Evolutionary conservation across 352 stramenopile species (phyloP), one percentile per base, ranked within the genome.

Genomic region (Pythium pyrilobum): DNA sequence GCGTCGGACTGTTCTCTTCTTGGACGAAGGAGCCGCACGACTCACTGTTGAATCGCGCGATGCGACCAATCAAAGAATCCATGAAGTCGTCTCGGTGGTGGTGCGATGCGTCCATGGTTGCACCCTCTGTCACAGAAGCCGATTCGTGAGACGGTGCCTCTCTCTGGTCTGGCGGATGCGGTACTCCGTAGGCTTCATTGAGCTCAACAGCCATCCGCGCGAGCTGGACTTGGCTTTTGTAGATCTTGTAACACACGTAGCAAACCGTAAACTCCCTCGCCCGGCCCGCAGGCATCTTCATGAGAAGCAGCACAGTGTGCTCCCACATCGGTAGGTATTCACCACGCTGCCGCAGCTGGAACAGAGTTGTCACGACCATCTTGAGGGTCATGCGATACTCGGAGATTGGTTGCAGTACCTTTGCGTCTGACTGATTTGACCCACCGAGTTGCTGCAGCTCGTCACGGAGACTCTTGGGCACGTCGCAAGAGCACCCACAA

Each of bases 381-480:
- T 86, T 90, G 41, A 88, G 52, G 9, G 78, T 92, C 81, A 93
- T 88, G 23, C 77, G 66, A 40, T 86, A 89, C 46, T 81, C 73
- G 0, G 71, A 55, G 13, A 78, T 32, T 21, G 62, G 59, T 12
- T 67, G 59, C 21, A 74, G 53, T 21, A 84, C 33, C 12, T 72
- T 66, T 48, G 15, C n/a, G 52, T 43, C 20, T 5, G 36, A 37
- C 25, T 53, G 16, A 7, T 20, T 10, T 0, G 12, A 5, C 7
- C 45, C 67, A 4, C 80, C 21, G 13, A 87, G 57, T 11, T 52
- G 42, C 0, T 74, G 25, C 1, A 89, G 20, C 9, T 91, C 77
- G 10, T 61, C 40, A 15, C 66, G 56, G 28, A 84, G 66, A n/a
- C 41, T 42, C 25, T 60, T 27, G 8, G 71, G 56, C 4, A 93